phyloP scores from a whole-genome alignment of 1,284 basidiomycete species.

The Inonotus hispidus region DNA sequence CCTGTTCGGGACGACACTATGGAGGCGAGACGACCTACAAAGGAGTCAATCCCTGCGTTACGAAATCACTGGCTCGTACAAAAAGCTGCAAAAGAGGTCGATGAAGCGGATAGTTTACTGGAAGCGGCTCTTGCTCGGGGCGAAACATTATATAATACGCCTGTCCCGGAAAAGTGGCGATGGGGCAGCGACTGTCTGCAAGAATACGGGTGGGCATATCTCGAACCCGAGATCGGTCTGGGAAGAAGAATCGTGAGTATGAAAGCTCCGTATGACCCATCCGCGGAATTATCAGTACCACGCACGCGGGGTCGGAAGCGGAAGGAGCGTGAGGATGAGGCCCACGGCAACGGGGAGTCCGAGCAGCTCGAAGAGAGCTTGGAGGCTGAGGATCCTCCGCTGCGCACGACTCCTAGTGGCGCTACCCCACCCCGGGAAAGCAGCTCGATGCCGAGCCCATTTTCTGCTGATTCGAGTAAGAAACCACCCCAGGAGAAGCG shows the following conservation, averaged over 20 bases:
- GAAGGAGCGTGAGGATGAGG: too few species aligned
- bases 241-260: not conserved
- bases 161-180: not conserved
- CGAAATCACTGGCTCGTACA: not conserved
- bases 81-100: not conserved
- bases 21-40: not conserved
- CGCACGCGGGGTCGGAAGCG: not conserved
- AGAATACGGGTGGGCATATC: not conserved
- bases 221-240: not conserved
- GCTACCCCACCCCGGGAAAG: too few species aligned
- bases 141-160: slow-evolving; percentile 16
- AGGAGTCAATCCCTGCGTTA: not conserved
- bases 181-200: not conserved
- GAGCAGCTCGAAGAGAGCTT: too few species aligned
- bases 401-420: too few species aligned
- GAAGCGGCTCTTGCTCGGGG: slow-evolving; percentile 12
- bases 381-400: too few species aligned
- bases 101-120: slow-evolving; percentile 11
- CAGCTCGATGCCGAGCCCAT: too few species aligned
- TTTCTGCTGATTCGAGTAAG: too few species aligned
- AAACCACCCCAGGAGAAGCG: not conserved
- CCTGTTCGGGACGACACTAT: not conserved
- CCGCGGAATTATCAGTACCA: not conserved
- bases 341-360: too few species aligned
- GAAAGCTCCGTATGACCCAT: not conserved